Evolutionary conservation across 805 yeast species (phyloP), one percentile per base, ranked within the genome.

Genomic region (Wickerhamomyces ciferrii): DNA sequence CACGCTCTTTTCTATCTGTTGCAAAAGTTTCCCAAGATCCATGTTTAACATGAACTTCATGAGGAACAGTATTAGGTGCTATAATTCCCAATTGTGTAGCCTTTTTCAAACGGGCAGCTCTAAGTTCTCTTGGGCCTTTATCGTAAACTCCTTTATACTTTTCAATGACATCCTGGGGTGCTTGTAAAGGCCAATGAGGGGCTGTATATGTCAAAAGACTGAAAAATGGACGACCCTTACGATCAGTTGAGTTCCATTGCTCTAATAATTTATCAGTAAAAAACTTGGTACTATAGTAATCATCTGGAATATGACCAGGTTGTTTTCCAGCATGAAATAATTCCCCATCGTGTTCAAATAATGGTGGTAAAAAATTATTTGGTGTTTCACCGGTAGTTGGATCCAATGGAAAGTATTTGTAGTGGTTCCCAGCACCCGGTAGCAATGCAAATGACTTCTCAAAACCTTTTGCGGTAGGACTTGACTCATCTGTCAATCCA

Each of bases 101-200:
- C 38, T 55, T 59, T 11, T 54, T 56, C 41, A 78, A 56, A 45
- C 83, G 61, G 45, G 58, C 44, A 25, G 48, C 52, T 44, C 82
- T 59, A 36, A 77, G 58, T 7, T 52, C 69, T 19, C 63, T 69
- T 2, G 82, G 82, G 2, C 84, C 84, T 8, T 62, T 65, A 49
- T 71, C 72, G 52, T 76, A 74, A 8, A 60, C 49, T 4, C 79
- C 79, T 45, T 67, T 66, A 56, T 79, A 76, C 48, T 78, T 76
- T 5, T 60, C 68, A 43, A 78, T 66, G 8, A 66, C 56, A 6
- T 73, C 74, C 42, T 60, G 59, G 6, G 83, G 83, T 1, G 84
- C 84, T 59, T 79, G 84, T 53, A 71, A 69, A 11, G 85, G 85
- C 84, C 85, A 80, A 55, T 79, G 84, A 3, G 84, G 85, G 1